phyloP scores from a whole-genome alignment of 176 grass and related monocot species.

The Ananas comosus region DNA sequence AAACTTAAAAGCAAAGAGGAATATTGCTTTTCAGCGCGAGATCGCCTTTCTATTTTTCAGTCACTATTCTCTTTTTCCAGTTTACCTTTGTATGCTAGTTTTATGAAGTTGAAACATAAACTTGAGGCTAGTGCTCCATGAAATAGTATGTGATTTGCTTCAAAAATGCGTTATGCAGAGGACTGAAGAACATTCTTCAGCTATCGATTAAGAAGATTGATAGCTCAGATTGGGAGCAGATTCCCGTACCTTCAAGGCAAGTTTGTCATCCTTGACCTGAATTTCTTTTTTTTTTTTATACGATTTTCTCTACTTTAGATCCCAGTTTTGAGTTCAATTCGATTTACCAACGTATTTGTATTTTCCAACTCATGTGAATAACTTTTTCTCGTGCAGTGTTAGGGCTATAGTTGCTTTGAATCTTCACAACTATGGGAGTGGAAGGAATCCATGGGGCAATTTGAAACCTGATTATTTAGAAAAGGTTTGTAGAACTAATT shows the following conservation, averaged over 20 bases:
- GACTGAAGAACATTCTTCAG: slow-evolving; percentile 63
- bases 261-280: slow-evolving; percentile 5
- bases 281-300: neutral
- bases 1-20: neutral
- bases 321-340: neutral
- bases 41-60: neutral
- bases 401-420: slow-evolving; percentile 94
- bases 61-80: neutral
- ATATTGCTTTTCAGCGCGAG: neutral
- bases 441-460: slow-evolving; percentile 93
- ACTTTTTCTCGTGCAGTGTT: slow-evolving; percentile 49
- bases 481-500: slow-evolving; percentile 37
- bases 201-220: slow-evolving; percentile 80
- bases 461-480: slow-evolving; percentile 95
- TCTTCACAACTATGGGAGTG: slow-evolving; percentile 97
- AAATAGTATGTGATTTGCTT: neutral
- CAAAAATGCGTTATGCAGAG: slow-evolving; percentile 31
- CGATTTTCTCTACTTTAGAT: neutral
- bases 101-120: neutral
- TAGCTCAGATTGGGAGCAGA: slow-evolving; percentile 73
- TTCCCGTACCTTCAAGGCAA: slow-evolving; percentile 78
- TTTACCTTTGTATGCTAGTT: neutral
- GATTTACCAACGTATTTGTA: neutral
- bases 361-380: neutral
- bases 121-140: neutral